Evolutionary conservation across 164 flowering plant species (phyloP), one percentile per base, ranked within the genome.

Genomic region (Litsea cubeba): DNA sequence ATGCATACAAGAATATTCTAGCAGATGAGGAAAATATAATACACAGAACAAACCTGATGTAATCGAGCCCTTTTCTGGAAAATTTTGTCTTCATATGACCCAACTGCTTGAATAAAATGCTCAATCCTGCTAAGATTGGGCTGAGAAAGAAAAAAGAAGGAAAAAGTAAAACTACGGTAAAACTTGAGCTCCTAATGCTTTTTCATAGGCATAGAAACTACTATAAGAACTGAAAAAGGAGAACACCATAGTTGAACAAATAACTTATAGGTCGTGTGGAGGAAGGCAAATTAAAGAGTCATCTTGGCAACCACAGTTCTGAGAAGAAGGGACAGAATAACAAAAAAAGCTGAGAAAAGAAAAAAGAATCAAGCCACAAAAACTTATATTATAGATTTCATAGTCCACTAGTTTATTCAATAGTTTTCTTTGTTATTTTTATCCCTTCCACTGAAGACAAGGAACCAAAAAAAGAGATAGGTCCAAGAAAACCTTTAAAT

Each of bases 81-180:
- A 74, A 95, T 95, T 74, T 82, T 85, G 78, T 94, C 99, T 80
- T 95, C 99, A 87, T 84, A 95, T 26, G 90, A 87, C 35, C 98
- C 99, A 60, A 95, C 93, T 40, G 97, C 95, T 82, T 93, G 97
- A 81, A 95, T 94, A 79, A 91, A 95, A 72, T 86, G 89, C 81
- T 92, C 98, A 26, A 95, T 95, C 74, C 84, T 87, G 77, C 83
- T 78, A 81, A 95, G 79, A 79, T 90, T 85, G 71, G 95, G 94
- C 99, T 95, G 86, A 51, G 11, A 58, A 3, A 50, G 8, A 49
- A 78, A 76, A 78, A 50, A 60, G 71, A 50, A 15, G 67, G 3
- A 46, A 40, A 65, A 60, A 71, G 30, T 8, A 62, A 3, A 54
- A 58, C 28, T 18, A 25, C 22, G 3, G 24, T n/a, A 63, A 11